Evolutionary conservation across 2,329 filamentous ascomycete genomes (phyloP).

Genomic region (Phaeophleospora eucalypticola): DNA sequence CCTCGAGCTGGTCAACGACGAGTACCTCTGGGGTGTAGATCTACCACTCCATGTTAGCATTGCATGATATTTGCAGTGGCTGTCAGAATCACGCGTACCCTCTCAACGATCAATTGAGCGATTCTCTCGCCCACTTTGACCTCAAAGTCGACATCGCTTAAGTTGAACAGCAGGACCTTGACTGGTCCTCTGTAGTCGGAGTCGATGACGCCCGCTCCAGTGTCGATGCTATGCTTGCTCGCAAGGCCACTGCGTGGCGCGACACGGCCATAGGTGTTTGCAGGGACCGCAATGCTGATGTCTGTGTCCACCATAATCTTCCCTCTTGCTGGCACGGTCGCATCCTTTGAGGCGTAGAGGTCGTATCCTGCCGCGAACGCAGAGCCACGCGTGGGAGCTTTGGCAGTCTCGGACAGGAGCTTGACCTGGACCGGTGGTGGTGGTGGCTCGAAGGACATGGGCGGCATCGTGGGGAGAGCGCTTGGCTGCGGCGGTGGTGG

Average conservation of each 20-base stretch:
- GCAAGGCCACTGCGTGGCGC: conserved; percentile 29
- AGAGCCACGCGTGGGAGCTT: conserved; percentile 80
- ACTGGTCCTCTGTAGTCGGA: conserved; percentile 93
- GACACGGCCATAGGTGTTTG: conserved; percentile 74
- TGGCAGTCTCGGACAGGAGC: conserved; percentile 76
- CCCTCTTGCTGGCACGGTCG: conserved; percentile 72
- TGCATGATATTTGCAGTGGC: not conserved
- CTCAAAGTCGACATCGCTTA: conserved; percentile 73
- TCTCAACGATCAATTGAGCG: conserved; percentile 89
- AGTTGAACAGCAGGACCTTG: conserved; percentile 93
- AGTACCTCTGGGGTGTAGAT: conserved; percentile 89
- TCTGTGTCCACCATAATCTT: conserved; percentile 87
- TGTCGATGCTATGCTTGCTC: conserved; percentile 89
- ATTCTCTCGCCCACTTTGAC: conserved; percentile 84
- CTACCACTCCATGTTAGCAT: conserved; percentile 34
- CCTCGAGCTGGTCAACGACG: conserved; percentile 84
- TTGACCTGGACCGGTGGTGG: conserved; percentile 74
- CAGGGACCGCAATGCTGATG: conserved; percentile 84
- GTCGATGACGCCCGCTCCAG: conserved; percentile 93
- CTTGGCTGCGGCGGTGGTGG: conserved; percentile 8
- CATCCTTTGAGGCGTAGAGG: conserved; percentile 70
- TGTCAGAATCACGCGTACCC: conserved; percentile 44
- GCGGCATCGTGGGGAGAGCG: conserved; percentile 25
- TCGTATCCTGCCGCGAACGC: conserved; percentile 92
- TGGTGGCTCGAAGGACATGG: conserved; percentile 34